Evolutionary conservation across 495 filamentous ascomycete species (phyloP).

Genomic region (Ramalina peruviana): DNA sequence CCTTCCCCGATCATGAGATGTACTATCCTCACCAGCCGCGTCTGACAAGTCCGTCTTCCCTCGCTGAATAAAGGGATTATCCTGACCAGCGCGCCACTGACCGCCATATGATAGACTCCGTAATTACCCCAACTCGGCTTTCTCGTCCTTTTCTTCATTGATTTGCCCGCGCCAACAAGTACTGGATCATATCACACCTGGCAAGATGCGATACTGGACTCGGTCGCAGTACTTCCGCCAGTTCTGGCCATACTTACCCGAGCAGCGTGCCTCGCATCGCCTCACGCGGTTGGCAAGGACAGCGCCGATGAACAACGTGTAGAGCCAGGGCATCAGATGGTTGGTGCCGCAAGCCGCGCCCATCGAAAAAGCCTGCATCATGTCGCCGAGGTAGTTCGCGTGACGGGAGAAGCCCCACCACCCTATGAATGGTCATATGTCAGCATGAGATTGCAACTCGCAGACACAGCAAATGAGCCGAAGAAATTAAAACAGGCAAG

Average conservation of each 20-base stretch:
- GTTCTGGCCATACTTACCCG: slow-evolving; percentile 29
- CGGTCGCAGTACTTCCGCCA: slow-evolving; percentile 31
- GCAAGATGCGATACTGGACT: slow-evolving; percentile 31
- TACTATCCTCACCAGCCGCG: too few species aligned
- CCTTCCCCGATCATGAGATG: too few species aligned
- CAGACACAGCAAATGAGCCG: too few species aligned
- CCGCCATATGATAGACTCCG: too few species aligned
- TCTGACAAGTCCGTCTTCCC: too few species aligned
- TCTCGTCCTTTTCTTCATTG: too few species aligned
- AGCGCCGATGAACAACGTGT: slow-evolving; percentile 29
- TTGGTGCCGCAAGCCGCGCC: slow-evolving; percentile 28
- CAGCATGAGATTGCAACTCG: neutral
- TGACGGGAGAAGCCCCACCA: slow-evolving; percentile 38
- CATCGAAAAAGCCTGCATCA: slow-evolving; percentile 28
- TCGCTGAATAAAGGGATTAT: too few species aligned
- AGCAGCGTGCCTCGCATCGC: slow-evolving; percentile 28
- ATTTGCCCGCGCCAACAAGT: too few species aligned
- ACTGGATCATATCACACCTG: slow-evolving; percentile 23
- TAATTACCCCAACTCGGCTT: too few species aligned
- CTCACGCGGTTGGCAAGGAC: slow-evolving; percentile 12
- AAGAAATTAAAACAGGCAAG: too few species aligned
- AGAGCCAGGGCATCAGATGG: slow-evolving; percentile 31
- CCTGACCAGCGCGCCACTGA: too few species aligned
- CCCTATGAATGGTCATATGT: slow-evolving; percentile 7
- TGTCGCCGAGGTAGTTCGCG: slow-evolving; percentile 34